These are phyloP conservation scores for Monosporascus sp. DNA, from an alignment of 2,329 filamentous ascomycete species.

Conservation along the genomic window DNA sequence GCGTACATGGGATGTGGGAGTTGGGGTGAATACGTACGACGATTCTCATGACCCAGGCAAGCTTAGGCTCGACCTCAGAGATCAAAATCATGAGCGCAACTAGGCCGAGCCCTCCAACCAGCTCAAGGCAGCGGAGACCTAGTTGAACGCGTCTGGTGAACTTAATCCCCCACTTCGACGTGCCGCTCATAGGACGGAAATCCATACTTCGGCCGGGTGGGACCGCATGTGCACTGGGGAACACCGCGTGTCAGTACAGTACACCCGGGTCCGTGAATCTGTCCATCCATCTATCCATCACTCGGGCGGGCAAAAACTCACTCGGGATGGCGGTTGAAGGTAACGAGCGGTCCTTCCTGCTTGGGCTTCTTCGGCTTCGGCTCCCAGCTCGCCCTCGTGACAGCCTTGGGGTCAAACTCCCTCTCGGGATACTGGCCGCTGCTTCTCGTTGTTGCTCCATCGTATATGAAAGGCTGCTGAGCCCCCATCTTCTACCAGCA, in stretches of 20 bases:
- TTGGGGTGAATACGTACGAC: conserved; percentile 51
- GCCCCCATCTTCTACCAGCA: conserved; percentile 18
- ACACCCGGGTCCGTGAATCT: not conserved
- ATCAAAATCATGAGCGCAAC: conserved; percentile 75
- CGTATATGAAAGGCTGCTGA: conserved; percentile 27
- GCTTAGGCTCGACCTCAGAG: conserved; percentile 55
- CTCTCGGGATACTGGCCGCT: conserved; percentile 23
- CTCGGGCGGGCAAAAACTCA: conserved; percentile 36
- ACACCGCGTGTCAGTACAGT: conserved; percentile 3
- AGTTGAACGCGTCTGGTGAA: conserved; percentile 66
- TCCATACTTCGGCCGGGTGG: conserved; percentile 57
- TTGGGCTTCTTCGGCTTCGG: conserved; percentile 58
- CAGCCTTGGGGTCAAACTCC: conserved; percentile 68
- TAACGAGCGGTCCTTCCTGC: conserved; percentile 69
- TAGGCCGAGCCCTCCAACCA: conserved; percentile 65
- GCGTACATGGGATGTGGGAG: not conserved
- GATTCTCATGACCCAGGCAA: conserved; percentile 72
- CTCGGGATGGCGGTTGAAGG: conserved; percentile 86
- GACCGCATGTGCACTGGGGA: conserved; percentile 53
- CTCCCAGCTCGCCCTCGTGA: conserved; percentile 73
- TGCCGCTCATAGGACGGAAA: conserved; percentile 61
- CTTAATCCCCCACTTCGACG: conserved; percentile 67
- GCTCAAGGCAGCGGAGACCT: conserved; percentile 57
- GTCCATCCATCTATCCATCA: not conserved
- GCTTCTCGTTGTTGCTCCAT: conserved; percentile 12